Evolutionary conservation across 768 basidiomycete genomes (phyloP), one percentile per base, ranked within the genome.

Genomic region (Leccinum disarticulatum): DNA sequence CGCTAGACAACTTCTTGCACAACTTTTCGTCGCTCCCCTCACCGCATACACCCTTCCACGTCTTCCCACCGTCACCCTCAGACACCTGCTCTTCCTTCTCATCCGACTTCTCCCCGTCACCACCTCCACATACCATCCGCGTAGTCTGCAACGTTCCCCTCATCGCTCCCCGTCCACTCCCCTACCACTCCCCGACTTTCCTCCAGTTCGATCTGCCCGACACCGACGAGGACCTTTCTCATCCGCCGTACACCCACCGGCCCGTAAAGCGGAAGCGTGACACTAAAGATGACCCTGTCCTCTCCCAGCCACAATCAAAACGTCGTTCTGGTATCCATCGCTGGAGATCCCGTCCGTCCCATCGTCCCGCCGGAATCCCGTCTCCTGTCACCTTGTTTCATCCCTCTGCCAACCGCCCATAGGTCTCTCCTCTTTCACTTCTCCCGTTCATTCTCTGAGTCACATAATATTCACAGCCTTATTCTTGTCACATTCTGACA

Each of bases 111-210:
- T 62, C 71, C 36, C 67, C 71, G 19, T 68, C 75, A 4, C 68
- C 71, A 6, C 41, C 65, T 0, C 72, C 74, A 1, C 64, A 69
- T 22, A 33, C 73, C 10, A 62, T 81, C 48, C 79, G 83, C 60
- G 80, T 86, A 73, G 77, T 87, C 22, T 87, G 85, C 76, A 81
- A 85, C 61, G 83, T 85, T 2, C 87, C 87, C n/a, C 77, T 88
- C 57, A 74, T 87, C 61, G 87, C 86, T 0, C 87, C 87, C 13
- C 82, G 82, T 27, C 87, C 87, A 0, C 81, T 88, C 38, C 87
- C 87, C 2, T 87, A 85, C 72, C 85, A 86, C 57, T 85, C 86
- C 10, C 87, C 87, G 28, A 83, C 81, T 0, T 87, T 87, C 70
- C 82, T 88, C 57, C 83, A 87, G 56, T 87, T 86, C 69, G 84